phyloP scores from a whole-genome alignment of 371 early-diverging fungal genomes.

The Capillidium rhysosporum region DNA sequence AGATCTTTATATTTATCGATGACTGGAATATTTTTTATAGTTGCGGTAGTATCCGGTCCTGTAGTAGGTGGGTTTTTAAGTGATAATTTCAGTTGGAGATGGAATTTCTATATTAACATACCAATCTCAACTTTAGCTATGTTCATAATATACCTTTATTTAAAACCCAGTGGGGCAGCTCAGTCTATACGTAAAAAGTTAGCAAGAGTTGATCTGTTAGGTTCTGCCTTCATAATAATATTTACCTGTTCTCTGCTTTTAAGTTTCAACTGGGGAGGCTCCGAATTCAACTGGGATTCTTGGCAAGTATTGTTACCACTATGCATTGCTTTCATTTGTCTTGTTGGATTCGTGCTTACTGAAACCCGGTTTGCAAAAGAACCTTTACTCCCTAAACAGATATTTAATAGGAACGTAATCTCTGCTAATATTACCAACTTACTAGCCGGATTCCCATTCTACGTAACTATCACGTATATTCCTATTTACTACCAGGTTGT shows the following conservation, averaged over 20 bases:
- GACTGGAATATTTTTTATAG: slow-evolving; percentile 14
- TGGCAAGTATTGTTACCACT: slow-evolving; percentile 27
- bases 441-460: slow-evolving; percentile 25
- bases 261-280: slow-evolving; percentile 37
- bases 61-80: slow-evolving; percentile 24
- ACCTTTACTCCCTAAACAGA: slow-evolving; percentile 27
- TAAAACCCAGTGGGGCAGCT: slow-evolving; percentile 12
- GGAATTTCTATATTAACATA: slow-evolving; percentile 26
- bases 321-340: slow-evolving; percentile 19
- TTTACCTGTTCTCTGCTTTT: slow-evolving; percentile 14
- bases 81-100: slow-evolving; percentile 20
- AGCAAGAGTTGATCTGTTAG: slow-evolving; percentile 14
- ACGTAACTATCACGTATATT: slow-evolving; percentile 26
- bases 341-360: slow-evolving; percentile 23
- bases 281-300: slow-evolving; percentile 23
- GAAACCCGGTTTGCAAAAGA: slow-evolving; percentile 31
- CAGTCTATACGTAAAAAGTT: slow-evolving; percentile 15
- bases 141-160: slow-evolving; percentile 11
- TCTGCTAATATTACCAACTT: slow-evolving; percentile 19
- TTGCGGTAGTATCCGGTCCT: slow-evolving; percentile 21
- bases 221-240: slow-evolving; percentile 11
- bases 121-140: slow-evolving; percentile 13
- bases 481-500: slow-evolving; percentile 37
- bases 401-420: slow-evolving; percentile 23
- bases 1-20: neutral